Base-by-base conservation (phyloP, 768 basidiomycete species). In the Kondoa malvinella region DNA sequence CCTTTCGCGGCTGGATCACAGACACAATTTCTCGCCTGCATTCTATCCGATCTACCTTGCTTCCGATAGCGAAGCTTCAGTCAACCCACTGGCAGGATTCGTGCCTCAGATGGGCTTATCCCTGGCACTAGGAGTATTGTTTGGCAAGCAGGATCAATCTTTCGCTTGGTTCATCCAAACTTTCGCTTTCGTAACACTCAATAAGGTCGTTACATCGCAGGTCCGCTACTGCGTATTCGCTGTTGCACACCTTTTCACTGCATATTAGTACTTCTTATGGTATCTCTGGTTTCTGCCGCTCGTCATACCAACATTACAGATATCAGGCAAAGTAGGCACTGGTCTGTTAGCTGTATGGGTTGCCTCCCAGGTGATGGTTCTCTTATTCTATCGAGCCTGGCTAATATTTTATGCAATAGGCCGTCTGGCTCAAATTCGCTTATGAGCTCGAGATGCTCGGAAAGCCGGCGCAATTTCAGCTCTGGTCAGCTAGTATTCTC, bases 191-290 rank as follows among this genome's bases (percentile, higher is more conserved):
- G 92, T 96, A n/a, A 78, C 90, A 4, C 94, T 97, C 80, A 99
- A 97, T 77, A 92, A 94, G 77, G 95, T 99, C 64, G 95, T 92
- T 82, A 99, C 95, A 0, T 95, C 92, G 0, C 91, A 94, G 81
- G 90, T 88, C 72, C 71, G 81, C 76, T 4, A 1, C 68, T 30
- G 16, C 3, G 1, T 21, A 17, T 21, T 15, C 8, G 27, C 21
- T 25, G 57, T 2, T 29, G 33, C 8, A 31, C 1, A n/a, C 4
- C 0, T 32, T 21, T 8, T 4, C n/a, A n/a, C 15, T 26, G 25
- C 4, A 1, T 12, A 31, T 40, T 77, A 97, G 88, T 99, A 99
- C 77, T 99, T 97, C 78, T 81, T 94, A 50, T 99, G 95, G 95
- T 96, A 92, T 75, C 83, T 90, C 16, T 83, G 91, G 63, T 83